Evolutionary conservation across 2,329 filamentous ascomycete species (phyloP), one percentile per base, ranked within the genome.

Genomic region (Metarhizium guizhouense): DNA sequence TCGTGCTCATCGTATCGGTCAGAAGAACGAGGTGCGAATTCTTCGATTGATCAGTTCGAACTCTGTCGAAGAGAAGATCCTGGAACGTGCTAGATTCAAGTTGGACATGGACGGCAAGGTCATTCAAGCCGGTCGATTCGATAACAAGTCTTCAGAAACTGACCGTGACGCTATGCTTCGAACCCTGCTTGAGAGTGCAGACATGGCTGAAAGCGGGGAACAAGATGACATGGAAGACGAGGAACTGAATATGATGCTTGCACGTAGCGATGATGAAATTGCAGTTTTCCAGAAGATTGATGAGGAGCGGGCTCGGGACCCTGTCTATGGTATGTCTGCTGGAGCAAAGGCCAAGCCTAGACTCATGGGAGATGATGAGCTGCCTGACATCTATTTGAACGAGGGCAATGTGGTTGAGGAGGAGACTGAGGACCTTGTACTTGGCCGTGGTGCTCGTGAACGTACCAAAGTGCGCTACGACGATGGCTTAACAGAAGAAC

Each of bases 21-120:
- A 99, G 72, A 99, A 99, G 85, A 99, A 99, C 65, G 94, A 99
- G 72, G 94, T 99, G 56, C 88, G 94, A 64, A 99, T 99, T 70
- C 76, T 99, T 58, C 87, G 94, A 72, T 80, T 99, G 48, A 97
- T 99, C 71, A 96, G 88, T 61, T 95, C 91, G 10, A 96, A 95
- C 66, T 97, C 94, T 0, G 92, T 99, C 2, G 94, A 99, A 73
- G 94, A 99, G 73, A 96, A 97, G 78, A 99, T 99, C 68, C 77
- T 99, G 53, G 94, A 97, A 71, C 88, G 93, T 69, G 94, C 94
- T 3, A 88, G 96, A 63, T 99, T 88, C 82, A 99, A 99, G 81
- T 82, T 99, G 61, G 93, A 97, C 71, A 96, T 99, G 88, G 94
- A 99, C 68, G 93, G 94, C 76, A 99, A 99, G 73, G 92, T 99